Base-by-base conservation (phyloP, 1,284 basidiomycete genomes). In the Fomitopsis palustris region DNA sequence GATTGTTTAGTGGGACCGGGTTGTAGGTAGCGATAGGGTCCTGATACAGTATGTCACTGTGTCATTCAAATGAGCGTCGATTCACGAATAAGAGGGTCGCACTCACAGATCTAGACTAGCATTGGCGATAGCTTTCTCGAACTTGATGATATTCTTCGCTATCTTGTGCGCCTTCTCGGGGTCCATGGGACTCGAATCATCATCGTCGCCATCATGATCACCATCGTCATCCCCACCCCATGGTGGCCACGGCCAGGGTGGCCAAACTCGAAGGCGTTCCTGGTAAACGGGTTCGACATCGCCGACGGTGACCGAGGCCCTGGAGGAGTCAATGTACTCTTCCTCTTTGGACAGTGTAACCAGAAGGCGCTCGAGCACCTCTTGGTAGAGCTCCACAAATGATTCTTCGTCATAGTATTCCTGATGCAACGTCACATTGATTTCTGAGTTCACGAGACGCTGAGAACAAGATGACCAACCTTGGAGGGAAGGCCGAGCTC, bases 1-100 rank as follows among this genome's bases (percentile, higher is more conserved):
- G 79, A 56, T 90, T 87, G 58, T 82, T 78, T 60, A 93, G 77
- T 0, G 81, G 75, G 49, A 83, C 81, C 2, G 95, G 95, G 73
- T 99, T 98, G 78, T 99, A 98, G 0, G 93, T 91, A 51, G 81
- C 88, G 57, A 93, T 78, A 0, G 96, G 96, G 70, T 98, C 82
- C 78, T 92, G 79, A 66, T 83, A 79, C 21, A 89, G 70, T 25
- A 83, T 75, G 64, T 90, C 88, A 35, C 86, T 87, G 64, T 21
- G 55, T n/a, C 57, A 29, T 6, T 5, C 27, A 21, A 53, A 51
- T 53, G n/a, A 43, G 57, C 59, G 43, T 29, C n/a, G 12, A 27
- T 27, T 27, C 19, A 27, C 17, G 21, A 42, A 42, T 29, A n/a
- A 17, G 10, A 5, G 25, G 1, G 60, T 45, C 12, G 21, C 14